Conservation (phyloP, 2,329 filamentous ascomycete species). For the Phoma herbarum region DNA sequence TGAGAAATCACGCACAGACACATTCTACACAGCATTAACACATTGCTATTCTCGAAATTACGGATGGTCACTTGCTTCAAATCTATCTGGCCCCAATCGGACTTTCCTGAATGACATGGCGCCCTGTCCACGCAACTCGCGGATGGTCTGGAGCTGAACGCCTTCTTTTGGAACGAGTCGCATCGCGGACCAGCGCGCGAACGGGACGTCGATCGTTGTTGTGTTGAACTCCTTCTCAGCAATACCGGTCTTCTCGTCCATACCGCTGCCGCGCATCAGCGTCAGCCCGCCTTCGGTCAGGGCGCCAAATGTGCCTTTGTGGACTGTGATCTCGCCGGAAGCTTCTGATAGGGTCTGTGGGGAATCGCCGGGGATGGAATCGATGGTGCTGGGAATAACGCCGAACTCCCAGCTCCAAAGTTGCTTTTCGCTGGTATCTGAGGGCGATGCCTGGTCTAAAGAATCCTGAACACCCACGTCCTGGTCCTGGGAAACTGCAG, state of each 20-base stretch:
- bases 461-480: constrained; percentile 1
- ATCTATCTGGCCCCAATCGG: neutral
- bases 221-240: constrained; percentile 17
- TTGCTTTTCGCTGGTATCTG: neutral
- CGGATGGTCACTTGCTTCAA: neutral
- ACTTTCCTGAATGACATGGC: neutral
- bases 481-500: constrained; percentile 11
- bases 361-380: constrained; percentile 43
- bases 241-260: neutral
- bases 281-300: constrained; percentile 65
- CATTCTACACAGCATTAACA: neutral
- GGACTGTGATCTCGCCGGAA: constrained; percentile 29
- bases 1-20: neutral
- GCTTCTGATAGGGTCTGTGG: constrained; percentile 28
- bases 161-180: constrained; percentile 4
- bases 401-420: constrained; percentile 50
- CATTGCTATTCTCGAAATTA: neutral
- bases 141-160: neutral
- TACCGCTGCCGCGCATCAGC: constrained; percentile 25
- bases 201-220: constrained; percentile 62
- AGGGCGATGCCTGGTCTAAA: constrained; percentile 7
- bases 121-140: neutral
- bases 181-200: constrained; percentile 48
- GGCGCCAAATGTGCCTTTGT: constrained; percentile 65
- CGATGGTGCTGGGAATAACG: constrained; percentile 56